Evolutionary conservation across 352 stramenopile species (phyloP).

Genomic region (Pythium brachiatum): DNA sequence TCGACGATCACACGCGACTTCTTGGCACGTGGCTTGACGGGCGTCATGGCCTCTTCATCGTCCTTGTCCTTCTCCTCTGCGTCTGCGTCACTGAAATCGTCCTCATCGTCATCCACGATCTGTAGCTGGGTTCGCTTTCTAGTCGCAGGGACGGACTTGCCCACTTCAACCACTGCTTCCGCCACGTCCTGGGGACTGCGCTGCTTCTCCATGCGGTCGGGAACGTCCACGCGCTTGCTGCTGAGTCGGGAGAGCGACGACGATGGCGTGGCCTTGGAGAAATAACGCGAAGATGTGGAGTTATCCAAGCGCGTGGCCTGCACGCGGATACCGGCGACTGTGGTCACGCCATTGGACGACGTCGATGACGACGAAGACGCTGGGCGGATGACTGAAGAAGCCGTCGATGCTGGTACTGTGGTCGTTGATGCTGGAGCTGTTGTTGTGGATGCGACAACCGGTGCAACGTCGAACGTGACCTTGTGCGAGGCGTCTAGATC

Average conservation of each 20-base stretch:
- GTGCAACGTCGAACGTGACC: slow-evolving; percentile 34
- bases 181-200: slow-evolving; percentile 31
- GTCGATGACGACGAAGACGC: neutral
- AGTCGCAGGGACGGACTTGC: neutral
- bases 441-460: slow-evolving; percentile 30
- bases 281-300: slow-evolving; percentile 22
- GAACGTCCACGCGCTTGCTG: slow-evolving; percentile 4
- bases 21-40: slow-evolving; percentile 40
- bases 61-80: slow-evolving; percentile 10
- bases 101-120: slow-evolving; percentile 35
- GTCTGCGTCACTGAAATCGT: slow-evolving; percentile 31
- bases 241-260: slow-evolving; percentile 9
- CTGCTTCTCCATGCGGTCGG: too few species aligned
- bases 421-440: slow-evolving; percentile 22
- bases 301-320: slow-evolving; percentile 25
- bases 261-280: slow-evolving; percentile 3
- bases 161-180: slow-evolving; percentile 21
- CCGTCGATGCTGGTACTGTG: neutral
- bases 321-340: slow-evolving; percentile 23
- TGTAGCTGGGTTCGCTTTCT: slow-evolving; percentile 30
- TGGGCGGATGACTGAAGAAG: slow-evolving; percentile 1
- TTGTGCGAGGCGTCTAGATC: slow-evolving; percentile 34
- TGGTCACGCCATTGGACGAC: slow-evolving; percentile 16
- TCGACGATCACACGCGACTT: slow-evolving; percentile 62
- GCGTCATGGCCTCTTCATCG: slow-evolving; percentile 44